A percentile compares a stretch with the other conserved stretches of the same genome.
These are phyloP conservation scores for Phaeomoniella chlamydospora DNA, from an alignment of 2,329 filamentous ascomycete species.

Conservation along the genomic window DNA sequence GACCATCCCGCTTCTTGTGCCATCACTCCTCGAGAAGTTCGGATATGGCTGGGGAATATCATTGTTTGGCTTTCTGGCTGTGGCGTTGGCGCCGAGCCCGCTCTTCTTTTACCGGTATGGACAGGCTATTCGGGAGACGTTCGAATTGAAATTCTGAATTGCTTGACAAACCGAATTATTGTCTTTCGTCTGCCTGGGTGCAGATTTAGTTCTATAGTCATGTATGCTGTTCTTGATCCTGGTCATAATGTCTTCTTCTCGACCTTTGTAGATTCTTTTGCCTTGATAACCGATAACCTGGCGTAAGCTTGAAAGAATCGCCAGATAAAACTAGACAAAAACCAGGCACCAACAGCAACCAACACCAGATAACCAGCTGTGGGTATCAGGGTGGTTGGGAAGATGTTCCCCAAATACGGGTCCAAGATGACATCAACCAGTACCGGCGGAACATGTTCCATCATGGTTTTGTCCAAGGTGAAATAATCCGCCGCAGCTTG, in stretches of 20 bases:
- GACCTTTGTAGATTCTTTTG: background rate
- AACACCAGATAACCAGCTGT: slow-evolving; percentile 54
- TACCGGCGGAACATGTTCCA: slow-evolving; percentile 60
- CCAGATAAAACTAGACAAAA: slow-evolving; percentile 32
- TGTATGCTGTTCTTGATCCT: no score
- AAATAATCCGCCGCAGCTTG: slow-evolving; percentile 74
- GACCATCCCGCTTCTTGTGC: slow-evolving; percentile 33
- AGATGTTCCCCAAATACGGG: slow-evolving; percentile 63
- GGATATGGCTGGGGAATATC: slow-evolving; percentile 27
- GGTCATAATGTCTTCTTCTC: background rate
- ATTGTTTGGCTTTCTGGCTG: slow-evolving; percentile 28
- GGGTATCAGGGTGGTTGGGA: slow-evolving; percentile 64
- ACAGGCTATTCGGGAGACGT: slow-evolving; percentile 28
- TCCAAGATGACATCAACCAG: slow-evolving; percentile 73
- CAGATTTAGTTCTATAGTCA: no score
- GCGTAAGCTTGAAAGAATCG: slow-evolving; percentile 8
- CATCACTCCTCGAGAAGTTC: slow-evolving; percentile 20
- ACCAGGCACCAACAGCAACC: slow-evolving; percentile 41
- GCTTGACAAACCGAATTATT: background rate
- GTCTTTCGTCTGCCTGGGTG: no score
- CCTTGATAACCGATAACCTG: background rate
- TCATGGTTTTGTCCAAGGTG: slow-evolving; percentile 57
- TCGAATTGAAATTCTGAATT: slow-evolving; percentile 19
- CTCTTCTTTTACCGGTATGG: slow-evolving; percentile 34
- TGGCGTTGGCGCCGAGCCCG: slow-evolving; percentile 33